phyloP scores from a whole-genome alignment of 2,329 filamentous ascomycete genomes.

The Botrytis byssoidea region DNA sequence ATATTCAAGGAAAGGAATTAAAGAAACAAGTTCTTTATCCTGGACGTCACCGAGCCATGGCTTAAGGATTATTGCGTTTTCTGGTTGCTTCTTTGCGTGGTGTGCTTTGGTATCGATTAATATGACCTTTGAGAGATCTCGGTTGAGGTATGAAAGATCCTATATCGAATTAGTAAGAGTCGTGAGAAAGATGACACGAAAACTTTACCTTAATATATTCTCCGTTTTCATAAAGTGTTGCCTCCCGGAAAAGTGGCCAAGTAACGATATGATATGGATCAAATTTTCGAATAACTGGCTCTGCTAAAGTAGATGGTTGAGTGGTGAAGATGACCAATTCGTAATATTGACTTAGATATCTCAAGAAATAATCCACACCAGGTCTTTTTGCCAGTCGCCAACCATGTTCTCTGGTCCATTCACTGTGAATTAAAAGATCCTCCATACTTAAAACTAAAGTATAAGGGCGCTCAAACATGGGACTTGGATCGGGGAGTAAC shows the following conservation, averaged over 20 bases:
- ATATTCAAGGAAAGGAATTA: constrained; percentile 97
- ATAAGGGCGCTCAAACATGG: constrained; percentile 79
- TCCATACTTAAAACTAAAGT: constrained; percentile 91
- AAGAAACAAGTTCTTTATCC: constrained; percentile 80
- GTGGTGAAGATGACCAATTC: constrained; percentile 95
- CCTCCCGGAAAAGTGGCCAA: constrained; percentile 92
- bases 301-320: constrained; percentile 78
- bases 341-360: constrained; percentile 96
- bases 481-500: constrained; percentile 79
- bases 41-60: constrained; percentile 83
- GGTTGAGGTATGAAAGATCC: constrained; percentile 97
- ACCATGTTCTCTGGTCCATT: constrained; percentile 91
- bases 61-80: constrained; percentile 88
- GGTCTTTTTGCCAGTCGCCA: constrained; percentile 95
- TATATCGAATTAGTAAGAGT: constrained; percentile 42
- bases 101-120: constrained; percentile 83
- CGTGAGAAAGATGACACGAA: too few species aligned
- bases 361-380: constrained; percentile 94
- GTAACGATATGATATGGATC: constrained; percentile 94
- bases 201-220: constrained; percentile 83
- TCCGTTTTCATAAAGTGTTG: constrained; percentile 94
- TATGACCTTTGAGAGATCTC: constrained; percentile 91
- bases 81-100: constrained; percentile 87
- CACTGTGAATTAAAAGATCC: constrained; percentile 89
- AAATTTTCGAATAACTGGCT: constrained; percentile 86